These are phyloP conservation scores for Paraleonurus japonicus DNA, from an alignment of 257 asterid genomes.

Conservation along the genomic window DNA sequence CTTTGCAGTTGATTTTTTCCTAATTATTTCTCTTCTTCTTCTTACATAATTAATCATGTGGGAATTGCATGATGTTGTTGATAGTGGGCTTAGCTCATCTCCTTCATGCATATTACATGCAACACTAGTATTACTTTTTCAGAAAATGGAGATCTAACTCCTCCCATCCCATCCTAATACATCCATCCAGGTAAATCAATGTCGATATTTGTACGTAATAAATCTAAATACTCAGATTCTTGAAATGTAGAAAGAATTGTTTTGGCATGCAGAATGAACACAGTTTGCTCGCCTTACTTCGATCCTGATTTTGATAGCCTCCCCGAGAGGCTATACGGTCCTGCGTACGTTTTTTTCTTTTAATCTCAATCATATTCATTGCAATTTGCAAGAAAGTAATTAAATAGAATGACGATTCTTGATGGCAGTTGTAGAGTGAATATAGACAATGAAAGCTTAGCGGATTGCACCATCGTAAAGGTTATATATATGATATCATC, in stretches of 20 bases:
- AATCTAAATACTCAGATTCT: not conserved
- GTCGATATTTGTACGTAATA: not conserved
- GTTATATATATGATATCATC: conserved; percentile 22
- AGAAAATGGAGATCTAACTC: conserved; percentile 23
- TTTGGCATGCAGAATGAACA: conserved; percentile 43
- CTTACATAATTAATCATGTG: conserved; percentile 14
- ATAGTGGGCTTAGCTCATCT: conserved; percentile 28
- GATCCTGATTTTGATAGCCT: conserved; percentile 81
- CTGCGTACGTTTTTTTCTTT: conserved; percentile 42
- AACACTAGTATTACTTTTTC: conserved; percentile 14
- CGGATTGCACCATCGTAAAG: conserved; percentile 64
- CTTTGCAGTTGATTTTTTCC: not conserved
- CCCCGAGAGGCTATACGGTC: conserved; percentile 65
- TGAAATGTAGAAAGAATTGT: too few relatives aligned
- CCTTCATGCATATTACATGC: conserved; percentile 20
- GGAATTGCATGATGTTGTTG: conserved; percentile 22
- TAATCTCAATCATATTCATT: not conserved
- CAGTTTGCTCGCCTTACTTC: conserved; percentile 59
- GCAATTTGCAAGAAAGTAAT: not conserved
- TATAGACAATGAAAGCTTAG: conserved; percentile 59
- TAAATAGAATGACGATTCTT: not conserved
- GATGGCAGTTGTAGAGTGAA: conserved; percentile 59
- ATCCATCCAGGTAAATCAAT: not conserved
- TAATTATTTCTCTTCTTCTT: not conserved
- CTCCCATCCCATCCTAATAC: not conserved